Percentiles rank a stretch among this genome's conserved stretches.
Evolutionary conservation across 1,284 basidiomycete species (phyloP).

Genomic region (Nidula niveotomentosa): DNA sequence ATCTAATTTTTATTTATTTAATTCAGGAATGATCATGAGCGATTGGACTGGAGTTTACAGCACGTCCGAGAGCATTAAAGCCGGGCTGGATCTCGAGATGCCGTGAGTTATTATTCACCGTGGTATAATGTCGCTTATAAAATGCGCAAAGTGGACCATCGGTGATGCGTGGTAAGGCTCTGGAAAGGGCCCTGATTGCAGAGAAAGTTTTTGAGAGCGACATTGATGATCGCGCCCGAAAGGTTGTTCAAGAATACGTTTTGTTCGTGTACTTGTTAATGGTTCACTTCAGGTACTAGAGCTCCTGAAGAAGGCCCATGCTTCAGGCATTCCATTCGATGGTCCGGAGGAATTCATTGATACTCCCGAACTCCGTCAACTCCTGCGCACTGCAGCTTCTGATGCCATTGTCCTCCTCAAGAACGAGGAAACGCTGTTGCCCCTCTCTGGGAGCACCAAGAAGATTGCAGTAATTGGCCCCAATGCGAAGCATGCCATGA

Average conservation of each 20-base stretch:
- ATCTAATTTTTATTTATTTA: background rate
- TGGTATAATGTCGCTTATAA: constrained; percentile 1
- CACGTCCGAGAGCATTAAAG: constrained; percentile 48
- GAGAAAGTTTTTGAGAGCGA: constrained; percentile 38
- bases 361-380: constrained; percentile 37
- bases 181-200: constrained; percentile 36
- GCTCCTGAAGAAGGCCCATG: constrained; percentile 34
- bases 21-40: constrained; percentile 39
- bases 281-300: constrained; percentile 30
- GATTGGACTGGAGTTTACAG: constrained; percentile 57
- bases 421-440: constrained; percentile 43
- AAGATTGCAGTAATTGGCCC: constrained; percentile 58
- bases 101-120: constrained; percentile 27
- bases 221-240: constrained; percentile 35
- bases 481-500: constrained; percentile 50
- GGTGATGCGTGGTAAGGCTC: constrained; percentile 43
- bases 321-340: constrained; percentile 42
- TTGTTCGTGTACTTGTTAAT: constrained; percentile 3
- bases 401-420: constrained; percentile 49
- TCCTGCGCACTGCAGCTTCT: constrained; percentile 42
- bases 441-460: constrained; percentile 31
- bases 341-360: constrained; percentile 38
- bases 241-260: constrained; percentile 19
- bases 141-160: constrained; percentile 33
- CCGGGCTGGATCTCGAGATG: constrained; percentile 62